These are phyloP conservation scores for Piper longum DNA, from an alignment of 164 flowering plant genomes.

Conservation along the genomic window DNA sequence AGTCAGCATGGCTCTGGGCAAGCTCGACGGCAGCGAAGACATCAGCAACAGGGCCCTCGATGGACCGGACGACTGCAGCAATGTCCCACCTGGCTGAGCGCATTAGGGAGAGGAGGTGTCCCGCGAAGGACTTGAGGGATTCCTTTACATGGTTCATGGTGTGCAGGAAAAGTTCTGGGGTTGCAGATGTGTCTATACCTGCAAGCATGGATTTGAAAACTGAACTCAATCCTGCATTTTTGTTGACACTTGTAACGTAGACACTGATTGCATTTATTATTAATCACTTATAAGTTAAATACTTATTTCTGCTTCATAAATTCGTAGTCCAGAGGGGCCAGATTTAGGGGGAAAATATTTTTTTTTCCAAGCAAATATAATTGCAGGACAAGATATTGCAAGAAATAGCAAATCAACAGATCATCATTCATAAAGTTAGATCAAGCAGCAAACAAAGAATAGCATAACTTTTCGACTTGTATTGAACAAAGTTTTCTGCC, in stretches of 20 bases:
- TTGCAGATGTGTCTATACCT: conserved; percentile 14
- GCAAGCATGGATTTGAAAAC: background rate
- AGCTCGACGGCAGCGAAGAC: conserved; percentile 11
- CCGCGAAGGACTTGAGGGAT: conserved; percentile 58
- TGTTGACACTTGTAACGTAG: background rate
- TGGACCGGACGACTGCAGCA: conserved; percentile 70
- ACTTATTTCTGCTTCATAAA: too few relatives aligned
- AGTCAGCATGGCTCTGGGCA: conserved; percentile 46
- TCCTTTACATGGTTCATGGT: conserved; percentile 59
- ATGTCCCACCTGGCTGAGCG: conserved; percentile 90
- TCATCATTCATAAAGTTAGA: too few relatives aligned
- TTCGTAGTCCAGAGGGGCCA: too few relatives aligned
- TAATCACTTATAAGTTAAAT: too few relatives aligned
- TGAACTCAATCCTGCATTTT: background rate
- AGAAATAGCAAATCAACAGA: background rate
- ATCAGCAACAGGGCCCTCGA: conserved; percentile 22
- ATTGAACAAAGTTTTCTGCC: background rate
- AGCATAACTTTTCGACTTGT: too few relatives aligned
- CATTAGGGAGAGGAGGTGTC: conserved; percentile 70
- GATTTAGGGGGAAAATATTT: too few relatives aligned
- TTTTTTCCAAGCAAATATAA: too few relatives aligned
- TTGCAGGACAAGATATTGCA: background rate
- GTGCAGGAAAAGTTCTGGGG: conserved; percentile 51
- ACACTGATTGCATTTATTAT: background rate
- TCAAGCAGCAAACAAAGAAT: background rate